A percentile compares a stretch with the other conserved stretches of the same genome.
Conservation (phyloP, 306 rosid genomes). For the Gastrolobium villosum region DNA sequence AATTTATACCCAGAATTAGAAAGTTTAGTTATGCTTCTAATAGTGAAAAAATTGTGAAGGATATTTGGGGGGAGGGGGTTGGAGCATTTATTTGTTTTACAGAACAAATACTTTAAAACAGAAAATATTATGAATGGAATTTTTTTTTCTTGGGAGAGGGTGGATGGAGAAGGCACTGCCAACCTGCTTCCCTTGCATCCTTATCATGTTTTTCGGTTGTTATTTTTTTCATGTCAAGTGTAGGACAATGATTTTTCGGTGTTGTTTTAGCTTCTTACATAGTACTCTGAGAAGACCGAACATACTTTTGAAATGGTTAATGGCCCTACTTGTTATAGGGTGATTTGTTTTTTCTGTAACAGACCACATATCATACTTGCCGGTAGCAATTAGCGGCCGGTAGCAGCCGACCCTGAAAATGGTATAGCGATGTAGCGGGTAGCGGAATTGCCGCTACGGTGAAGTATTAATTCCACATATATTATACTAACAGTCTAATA, state of each 20-base stretch:
- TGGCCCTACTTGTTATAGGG: background rate
- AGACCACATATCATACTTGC: too few species aligned
- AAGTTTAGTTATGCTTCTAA: constrained; percentile 26
- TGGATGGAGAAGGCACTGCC: constrained; percentile 25
- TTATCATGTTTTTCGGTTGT: constrained; percentile 9
- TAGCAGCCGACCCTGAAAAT: too few species aligned
- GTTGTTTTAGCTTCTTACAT: constrained; percentile 27
- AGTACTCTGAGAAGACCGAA: constrained; percentile 40
- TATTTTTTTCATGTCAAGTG: constrained; percentile 4
- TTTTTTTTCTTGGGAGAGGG: constrained; percentile 22
- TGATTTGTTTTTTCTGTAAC: too few species aligned
- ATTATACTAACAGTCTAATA: too few species aligned
- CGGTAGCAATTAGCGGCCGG: too few species aligned
- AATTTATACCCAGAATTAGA: background rate
- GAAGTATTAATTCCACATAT: too few species aligned
- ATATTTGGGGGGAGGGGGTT: background rate
- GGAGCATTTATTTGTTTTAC: background rate
- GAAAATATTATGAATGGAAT: constrained; percentile 7
- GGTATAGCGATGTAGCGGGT: too few species aligned
- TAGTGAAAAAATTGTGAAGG: constrained; percentile 20
- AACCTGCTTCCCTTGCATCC: constrained; percentile 30
- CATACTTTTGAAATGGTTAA: constrained; percentile 17
- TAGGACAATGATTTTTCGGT: constrained; percentile 1
- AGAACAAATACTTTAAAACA: background rate
- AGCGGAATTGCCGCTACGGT: too few species aligned